Evolutionary conservation across 139 green algal species (phyloP), one percentile per base, ranked within the genome.

Genomic region (Edaphochlamys debaryana): DNA sequence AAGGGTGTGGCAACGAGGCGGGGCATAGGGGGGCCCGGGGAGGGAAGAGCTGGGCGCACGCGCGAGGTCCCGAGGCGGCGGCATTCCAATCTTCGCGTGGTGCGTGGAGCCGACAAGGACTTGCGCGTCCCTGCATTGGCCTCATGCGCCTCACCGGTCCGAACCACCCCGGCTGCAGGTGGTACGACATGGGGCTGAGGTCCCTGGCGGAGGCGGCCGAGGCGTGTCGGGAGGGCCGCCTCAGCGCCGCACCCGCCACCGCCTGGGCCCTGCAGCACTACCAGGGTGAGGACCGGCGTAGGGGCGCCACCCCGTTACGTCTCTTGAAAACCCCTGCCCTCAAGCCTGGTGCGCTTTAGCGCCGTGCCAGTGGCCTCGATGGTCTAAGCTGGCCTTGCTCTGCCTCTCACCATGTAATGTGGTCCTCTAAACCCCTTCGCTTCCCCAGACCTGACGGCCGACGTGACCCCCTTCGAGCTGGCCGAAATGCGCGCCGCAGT

Each of bases 231-330:
- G 7, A 19, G 0, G 75, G 62, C n/a, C 25, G 11, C 13, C 60
- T 72, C 23, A 32, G 30, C 36, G 11, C 58, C 54, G 36, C 72
- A 34, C 30, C 62, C 36, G 37, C 30, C 54, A 29, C 60, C 6
- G 58, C 74, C 74, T 80, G 74, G 74, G 74, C 74, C 13, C 74
- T 80, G 74, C 32, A 45, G 3, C 74, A 70, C 75, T 41, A 63
- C 60, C 56, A 36, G n/a, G 60, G 20, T 27, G 25, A 2, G 20
- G 50, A 22, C 50, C 50, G 50, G 20, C 50, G 2, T 19, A 19
- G 6, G 8, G 50, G 6, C 50, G 23, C 2, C 50, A 58, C 20
- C n/a, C n/a, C n/a, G n/a, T n/a, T n/a, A n/a, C n/a, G n/a, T n/a
- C n/a, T n/a, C n/a, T n/a, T n/a, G n/a, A n/a, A n/a, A n/a, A n/a